Evolutionary conservation across 306 rosid genomes (phyloP).

Genomic region (Hippophae tibetana): DNA sequence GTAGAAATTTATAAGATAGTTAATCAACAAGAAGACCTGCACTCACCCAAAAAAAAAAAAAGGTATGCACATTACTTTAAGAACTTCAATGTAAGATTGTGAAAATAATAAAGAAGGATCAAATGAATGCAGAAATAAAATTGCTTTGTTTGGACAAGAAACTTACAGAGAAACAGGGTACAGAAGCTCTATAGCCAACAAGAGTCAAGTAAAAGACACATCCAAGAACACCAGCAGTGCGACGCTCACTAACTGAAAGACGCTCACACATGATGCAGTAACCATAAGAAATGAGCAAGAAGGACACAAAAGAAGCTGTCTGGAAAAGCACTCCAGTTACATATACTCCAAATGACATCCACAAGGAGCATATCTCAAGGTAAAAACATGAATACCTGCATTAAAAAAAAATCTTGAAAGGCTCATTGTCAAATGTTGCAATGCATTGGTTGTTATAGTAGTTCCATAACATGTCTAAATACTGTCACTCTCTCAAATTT

Average conservation of each 20-base stretch:
- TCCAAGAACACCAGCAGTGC: slow-evolving; percentile 81
- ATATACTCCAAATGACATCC: slow-evolving; percentile 98
- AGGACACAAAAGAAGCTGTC: slow-evolving; percentile 79
- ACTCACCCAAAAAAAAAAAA: slow-evolving; percentile 9
- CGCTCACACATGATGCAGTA: slow-evolving; percentile 93
- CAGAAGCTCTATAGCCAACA: slow-evolving; percentile 84
- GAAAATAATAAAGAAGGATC: slow-evolving; percentile 3
- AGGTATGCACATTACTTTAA: slow-evolving; percentile 15
- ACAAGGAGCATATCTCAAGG: slow-evolving; percentile 75
- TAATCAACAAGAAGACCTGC: slow-evolving; percentile 80
- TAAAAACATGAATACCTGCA: slow-evolving; percentile 92
- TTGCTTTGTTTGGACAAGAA: slow-evolving; percentile 11
- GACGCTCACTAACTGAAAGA: slow-evolving; percentile 74
- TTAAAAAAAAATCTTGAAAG: no score
- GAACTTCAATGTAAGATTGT: slow-evolving; percentile 1
- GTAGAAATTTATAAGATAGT: slow-evolving; percentile 67
- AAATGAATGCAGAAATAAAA: not conserved
- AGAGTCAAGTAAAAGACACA: slow-evolving; percentile 90
- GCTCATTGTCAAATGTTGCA: no score
- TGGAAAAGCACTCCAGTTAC: slow-evolving; percentile 93
- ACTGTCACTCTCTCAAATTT: no score
- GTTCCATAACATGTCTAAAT: no score
- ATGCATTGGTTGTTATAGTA: no score
- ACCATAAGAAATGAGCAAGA: slow-evolving; percentile 89
- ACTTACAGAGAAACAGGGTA: slow-evolving; percentile 85